These are phyloP conservation scores for Colletotrichum sp. DNA, from an alignment of 2,329 filamentous ascomycete genomes.

Conservation along the genomic window DNA sequence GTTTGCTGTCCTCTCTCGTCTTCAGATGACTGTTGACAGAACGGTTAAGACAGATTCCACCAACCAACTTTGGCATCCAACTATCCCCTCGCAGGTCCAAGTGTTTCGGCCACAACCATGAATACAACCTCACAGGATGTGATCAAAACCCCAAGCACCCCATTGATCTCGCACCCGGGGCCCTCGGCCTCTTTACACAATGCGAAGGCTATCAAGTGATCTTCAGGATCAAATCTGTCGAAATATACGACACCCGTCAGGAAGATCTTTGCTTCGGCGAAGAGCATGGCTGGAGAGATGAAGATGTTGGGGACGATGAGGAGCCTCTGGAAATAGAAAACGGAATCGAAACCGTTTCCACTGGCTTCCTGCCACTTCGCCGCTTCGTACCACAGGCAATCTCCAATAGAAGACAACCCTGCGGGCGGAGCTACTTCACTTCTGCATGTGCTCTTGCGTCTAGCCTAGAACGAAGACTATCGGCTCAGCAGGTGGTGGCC, in stretches of 20 bases:
- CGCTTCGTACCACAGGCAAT: background rate
- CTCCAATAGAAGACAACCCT: background rate
- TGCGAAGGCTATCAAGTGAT: background rate
- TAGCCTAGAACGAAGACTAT: background rate
- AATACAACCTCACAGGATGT: too few species aligned
- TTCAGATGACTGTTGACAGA: background rate
- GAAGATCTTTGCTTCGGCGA: background rate
- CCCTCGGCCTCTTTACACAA: background rate
- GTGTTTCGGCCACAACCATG: too few species aligned
- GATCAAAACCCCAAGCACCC: background rate
- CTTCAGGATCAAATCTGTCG: fast-evolving
- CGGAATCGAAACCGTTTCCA: background rate
- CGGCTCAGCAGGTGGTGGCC: too few species aligned
- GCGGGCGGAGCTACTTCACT: background rate
- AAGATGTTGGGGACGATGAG: background rate
- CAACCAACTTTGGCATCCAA: background rate
- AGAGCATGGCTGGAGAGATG: background rate
- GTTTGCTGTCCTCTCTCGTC: background rate
- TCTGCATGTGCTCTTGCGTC: background rate
- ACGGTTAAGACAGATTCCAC: background rate
- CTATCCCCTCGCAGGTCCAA: background rate
- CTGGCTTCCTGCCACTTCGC: background rate
- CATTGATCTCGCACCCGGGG: background rate
- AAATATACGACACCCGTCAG: background rate
- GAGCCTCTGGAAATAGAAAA: background rate